A percentile compares a stretch with the other conserved stretches of the same genome.
Conservation (phyloP, 345 rosid species). For the Camelina laxa region DNA sequence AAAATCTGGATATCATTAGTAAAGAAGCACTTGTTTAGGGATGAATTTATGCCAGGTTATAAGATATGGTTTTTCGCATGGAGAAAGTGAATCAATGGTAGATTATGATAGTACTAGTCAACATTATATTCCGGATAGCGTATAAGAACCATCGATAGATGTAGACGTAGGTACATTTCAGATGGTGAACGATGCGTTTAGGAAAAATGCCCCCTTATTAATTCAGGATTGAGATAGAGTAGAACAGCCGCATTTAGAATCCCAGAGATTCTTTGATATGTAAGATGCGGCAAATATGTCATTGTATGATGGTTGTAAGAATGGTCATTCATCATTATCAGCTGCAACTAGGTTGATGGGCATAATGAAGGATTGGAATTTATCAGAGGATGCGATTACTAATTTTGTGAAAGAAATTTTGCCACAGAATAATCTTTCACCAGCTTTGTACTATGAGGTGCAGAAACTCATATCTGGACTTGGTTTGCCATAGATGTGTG, state of each 20-base stretch:
- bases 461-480: too few relatives aligned
- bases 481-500: too few relatives aligned
- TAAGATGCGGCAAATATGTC: too few relatives aligned
- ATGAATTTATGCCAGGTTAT: neutral
- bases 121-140: neutral
- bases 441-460: too few relatives aligned
- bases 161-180: neutral
- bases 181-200: neutral
- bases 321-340: too few relatives aligned
- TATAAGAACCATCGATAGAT: neutral
- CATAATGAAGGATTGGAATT: too few relatives aligned
- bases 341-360: too few relatives aligned
- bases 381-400: too few relatives aligned
- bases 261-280: too few relatives aligned
- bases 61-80: neutral
- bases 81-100: neutral
- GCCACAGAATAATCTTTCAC: too few relatives aligned
- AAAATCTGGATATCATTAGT: neutral
- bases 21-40: neutral
- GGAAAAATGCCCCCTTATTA: neutral
- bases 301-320: too few relatives aligned
- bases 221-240: neutral
- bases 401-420: too few relatives aligned
- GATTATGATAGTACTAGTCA: neutral
- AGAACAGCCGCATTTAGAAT: neutral